These are phyloP conservation scores for Leucosporidium yakuticum DNA, from an alignment of 768 basidiomycete genomes.

Conservation along the genomic window DNA sequence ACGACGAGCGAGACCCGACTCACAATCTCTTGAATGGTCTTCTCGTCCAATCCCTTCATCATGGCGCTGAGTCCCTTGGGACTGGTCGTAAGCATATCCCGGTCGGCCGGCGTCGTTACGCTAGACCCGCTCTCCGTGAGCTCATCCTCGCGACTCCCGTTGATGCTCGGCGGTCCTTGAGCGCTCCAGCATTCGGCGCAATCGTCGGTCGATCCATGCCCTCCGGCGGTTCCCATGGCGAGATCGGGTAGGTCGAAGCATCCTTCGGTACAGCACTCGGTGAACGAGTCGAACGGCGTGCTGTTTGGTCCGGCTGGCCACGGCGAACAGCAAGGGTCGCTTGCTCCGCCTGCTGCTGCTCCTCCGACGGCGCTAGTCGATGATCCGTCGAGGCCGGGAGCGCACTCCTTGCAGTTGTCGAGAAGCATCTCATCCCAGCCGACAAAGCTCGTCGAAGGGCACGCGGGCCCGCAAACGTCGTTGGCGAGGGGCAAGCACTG, in stretches of 20 bases:
- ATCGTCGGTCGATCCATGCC: background rate
- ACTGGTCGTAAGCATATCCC: background rate
- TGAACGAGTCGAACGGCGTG: conserved; percentile 9
- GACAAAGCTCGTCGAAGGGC: background rate
- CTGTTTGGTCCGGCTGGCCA: background rate
- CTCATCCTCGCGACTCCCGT: background rate
- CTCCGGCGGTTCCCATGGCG: background rate
- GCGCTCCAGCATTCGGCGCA: conserved; percentile 7
- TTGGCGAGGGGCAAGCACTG: background rate
- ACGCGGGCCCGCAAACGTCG: background rate
- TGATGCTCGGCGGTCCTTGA: background rate
- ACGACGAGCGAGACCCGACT: background rate
- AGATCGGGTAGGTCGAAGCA: conserved; percentile 13
- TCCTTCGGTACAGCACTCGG: conserved; percentile 13
- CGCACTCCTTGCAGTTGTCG: conserved; percentile 6
- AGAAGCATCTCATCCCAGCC: conserved; percentile 5
- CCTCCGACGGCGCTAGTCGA: background rate
- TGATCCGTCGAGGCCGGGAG: background rate
- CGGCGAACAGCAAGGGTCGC: too few species aligned
- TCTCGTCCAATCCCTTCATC: conserved; percentile 21
- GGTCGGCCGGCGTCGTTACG: background rate
- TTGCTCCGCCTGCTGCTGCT: background rate
- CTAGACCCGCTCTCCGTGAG: conserved; percentile 5
- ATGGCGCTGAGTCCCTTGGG: conserved; percentile 1
- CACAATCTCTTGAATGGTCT: conserved; percentile 31